Conservation (phyloP, 1,284 basidiomycete genomes). For the Sanghuangporus baumii region DNA sequence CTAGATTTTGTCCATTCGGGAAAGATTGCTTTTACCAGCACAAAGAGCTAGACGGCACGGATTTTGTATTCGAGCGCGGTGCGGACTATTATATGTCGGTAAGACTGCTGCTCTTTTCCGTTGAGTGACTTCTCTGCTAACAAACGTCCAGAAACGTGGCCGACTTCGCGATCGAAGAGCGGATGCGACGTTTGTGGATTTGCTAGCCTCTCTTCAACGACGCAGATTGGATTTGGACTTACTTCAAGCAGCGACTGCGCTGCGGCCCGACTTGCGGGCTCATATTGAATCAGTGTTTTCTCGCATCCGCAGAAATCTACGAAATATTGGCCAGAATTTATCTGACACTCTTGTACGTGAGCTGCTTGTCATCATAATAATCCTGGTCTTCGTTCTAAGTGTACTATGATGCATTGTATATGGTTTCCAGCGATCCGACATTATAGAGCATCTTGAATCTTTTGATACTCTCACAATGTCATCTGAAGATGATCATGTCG, state of each 20-base stretch:
- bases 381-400: neutral
- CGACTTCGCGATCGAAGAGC: neutral
- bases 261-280: too few species aligned
- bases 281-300: too few species aligned
- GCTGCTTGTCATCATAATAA: too few species aligned
- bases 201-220: too few species aligned
- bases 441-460: neutral
- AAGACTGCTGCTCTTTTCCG: constrained; percentile 7
- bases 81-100: constrained; percentile 49
- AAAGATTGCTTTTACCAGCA: constrained; percentile 74
- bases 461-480: neutral
- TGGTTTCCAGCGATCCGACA: neutral
- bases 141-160: neutral
- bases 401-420: neutral
- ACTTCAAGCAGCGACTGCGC: too few species aligned
- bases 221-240: too few species aligned
- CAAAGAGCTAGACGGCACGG: constrained; percentile 56
- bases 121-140: neutral
- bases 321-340: too few species aligned
- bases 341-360: too few species aligned
- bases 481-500: constrained; percentile 1
- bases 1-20: constrained; percentile 66
- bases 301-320: too few species aligned
- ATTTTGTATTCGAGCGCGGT: constrained; percentile 48
- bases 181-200: too few species aligned